These are phyloP conservation scores for Ustilaginoidea virens DNA, from an alignment of 2,329 filamentous ascomycete species.

Conservation along the genomic window DNA sequence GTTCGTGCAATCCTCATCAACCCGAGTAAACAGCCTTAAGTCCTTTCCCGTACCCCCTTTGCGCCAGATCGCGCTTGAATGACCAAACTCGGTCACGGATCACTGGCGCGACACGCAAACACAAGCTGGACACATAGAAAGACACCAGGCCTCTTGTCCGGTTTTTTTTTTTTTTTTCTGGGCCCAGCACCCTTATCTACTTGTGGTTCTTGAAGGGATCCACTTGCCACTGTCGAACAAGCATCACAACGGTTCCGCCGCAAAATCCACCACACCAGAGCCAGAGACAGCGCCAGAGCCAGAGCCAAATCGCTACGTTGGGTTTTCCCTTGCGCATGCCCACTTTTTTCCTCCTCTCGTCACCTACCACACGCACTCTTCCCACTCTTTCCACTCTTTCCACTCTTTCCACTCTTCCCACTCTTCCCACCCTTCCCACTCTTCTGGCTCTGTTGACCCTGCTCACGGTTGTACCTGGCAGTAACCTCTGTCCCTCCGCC, in stretches of 20 bases:
- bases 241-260: slow-evolving; percentile 10
- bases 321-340: slow-evolving; percentile 2
- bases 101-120: slow-evolving; percentile 7
- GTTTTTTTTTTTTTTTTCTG: slow-evolving; percentile 9
- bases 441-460: slow-evolving; percentile 11
- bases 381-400: not conserved
- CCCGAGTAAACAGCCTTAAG: slow-evolving; percentile 3
- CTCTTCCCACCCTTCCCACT: slow-evolving; percentile 11
- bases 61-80: slow-evolving; percentile 8
- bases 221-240: slow-evolving; percentile 11
- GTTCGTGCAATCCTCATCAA: slow-evolving; percentile 3
- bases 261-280: slow-evolving; percentile 6
- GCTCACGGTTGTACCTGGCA: slow-evolving; percentile 10
- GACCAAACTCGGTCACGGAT: slow-evolving; percentile 4
- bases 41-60: slow-evolving; percentile 1
- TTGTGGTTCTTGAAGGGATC: slow-evolving; percentile 11
- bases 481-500: slow-evolving; percentile 7
- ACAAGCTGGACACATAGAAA: slow-evolving; percentile 6
- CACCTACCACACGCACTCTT: slow-evolving; percentile 2
- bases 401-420: slow-evolving; percentile 1
- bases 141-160: too few species aligned
- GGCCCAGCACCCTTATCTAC: slow-evolving; percentile 10
- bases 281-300: slow-evolving; percentile 2
- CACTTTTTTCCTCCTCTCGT: slow-evolving; percentile 4
- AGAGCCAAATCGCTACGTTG: not conserved